Conservation (phyloP, 179 eudicot species). For the Silene coronaria region DNA sequence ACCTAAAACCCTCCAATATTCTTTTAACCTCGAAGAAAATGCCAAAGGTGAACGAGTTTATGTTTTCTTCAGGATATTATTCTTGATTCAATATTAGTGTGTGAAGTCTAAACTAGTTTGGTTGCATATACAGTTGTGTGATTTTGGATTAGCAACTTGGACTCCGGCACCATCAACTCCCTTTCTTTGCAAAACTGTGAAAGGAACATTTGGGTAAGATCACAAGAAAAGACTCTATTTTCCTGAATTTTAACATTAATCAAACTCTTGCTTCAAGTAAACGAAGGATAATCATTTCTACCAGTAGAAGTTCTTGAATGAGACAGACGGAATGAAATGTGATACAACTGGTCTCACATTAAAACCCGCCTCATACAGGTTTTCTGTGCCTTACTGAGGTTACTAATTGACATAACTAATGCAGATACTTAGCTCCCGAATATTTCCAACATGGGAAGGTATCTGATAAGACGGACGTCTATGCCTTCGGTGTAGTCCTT, state of each 20-base stretch:
- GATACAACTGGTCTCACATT: background rate
- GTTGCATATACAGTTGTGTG: conserved; percentile 62
- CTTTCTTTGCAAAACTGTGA: conserved; percentile 93
- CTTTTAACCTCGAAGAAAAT: conserved; percentile 77
- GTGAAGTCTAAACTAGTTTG: conserved; percentile 18
- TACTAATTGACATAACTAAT: background rate
- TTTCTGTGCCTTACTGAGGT: background rate
- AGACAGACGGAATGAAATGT: background rate
- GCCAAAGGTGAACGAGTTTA: conserved; percentile 55
- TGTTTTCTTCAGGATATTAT: background rate
- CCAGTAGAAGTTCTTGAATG: background rate
- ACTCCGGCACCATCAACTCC: conserved; percentile 88
- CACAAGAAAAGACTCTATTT: background rate
- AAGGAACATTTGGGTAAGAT: conserved; percentile 96
- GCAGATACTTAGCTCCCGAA: conserved; percentile 94
- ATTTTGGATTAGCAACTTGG: conserved; percentile 97
- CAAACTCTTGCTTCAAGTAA: background rate
- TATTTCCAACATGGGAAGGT: conserved; percentile 95
- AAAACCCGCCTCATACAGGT: no score
- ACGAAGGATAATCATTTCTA: background rate
- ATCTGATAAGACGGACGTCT: conserved; percentile 86
- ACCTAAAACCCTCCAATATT: conserved; percentile 91
- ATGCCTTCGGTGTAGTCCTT: conserved; percentile 86
- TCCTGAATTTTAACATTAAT: background rate
- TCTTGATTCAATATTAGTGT: background rate